Evolutionary conservation across 106 monocot species (phyloP), one percentile per base, ranked within the genome.

Genomic region (Apostasia shenzhenica): DNA sequence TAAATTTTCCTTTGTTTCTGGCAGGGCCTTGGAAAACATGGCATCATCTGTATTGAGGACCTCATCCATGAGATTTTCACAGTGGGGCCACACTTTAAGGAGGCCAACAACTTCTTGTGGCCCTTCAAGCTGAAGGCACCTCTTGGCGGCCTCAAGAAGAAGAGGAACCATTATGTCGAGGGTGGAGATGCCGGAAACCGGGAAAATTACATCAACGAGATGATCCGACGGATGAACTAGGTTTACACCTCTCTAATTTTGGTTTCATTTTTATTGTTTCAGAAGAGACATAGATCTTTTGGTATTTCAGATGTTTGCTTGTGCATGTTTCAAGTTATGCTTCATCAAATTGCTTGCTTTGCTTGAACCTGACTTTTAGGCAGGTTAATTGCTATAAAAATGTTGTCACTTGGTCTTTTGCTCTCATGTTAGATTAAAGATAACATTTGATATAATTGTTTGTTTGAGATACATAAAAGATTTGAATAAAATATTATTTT

Each of bases 221-320:
- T 83, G 41, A 83, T 83, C 63, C 72, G 83, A 63, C 72, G 83
- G 69, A 83, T 83, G 83, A 83, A 83, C 64, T 83, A 83, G 65
- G 49, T 38, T 54, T 48, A 12, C n/a, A 4, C 8, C 12, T 14
- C 8, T n/a, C 42, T n/a, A 13, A 12, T 6, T 5, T 64, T 54
- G 2, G 8, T 45, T 5, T 42, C 2, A 6, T 64, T 13, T 47
- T 14, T 48, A 45, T 11, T 64, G 11, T 64, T 64, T 14, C 8
- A 45, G 14, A 13, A 26, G 47, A 46, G 45, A 64, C 14, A 3
- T 64, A 4, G 41, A 59, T 26, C 26, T 26, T 26, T 26, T 26
- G 26, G 26, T 26, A 26, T 26, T 26, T 26, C 26, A 26, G 26
- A 26, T 26, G 26, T 26, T 26, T 26, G 26, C 26, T 26, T 26